Evolutionary conservation across 805 yeast species (phyloP), one percentile per base, ranked within the genome.

Genomic region (Candida tallmaniae): DNA sequence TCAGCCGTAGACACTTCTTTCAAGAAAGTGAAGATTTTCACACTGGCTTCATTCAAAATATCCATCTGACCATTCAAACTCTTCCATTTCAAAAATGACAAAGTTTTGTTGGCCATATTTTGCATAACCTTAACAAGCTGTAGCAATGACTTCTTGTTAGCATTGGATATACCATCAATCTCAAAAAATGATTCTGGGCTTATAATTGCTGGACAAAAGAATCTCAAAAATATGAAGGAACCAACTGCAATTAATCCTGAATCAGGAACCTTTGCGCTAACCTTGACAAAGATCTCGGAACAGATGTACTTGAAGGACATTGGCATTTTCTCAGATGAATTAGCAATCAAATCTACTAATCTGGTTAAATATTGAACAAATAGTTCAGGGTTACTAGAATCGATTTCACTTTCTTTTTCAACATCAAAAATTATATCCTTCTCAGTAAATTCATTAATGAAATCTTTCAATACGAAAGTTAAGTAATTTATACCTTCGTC

Each of bases 121-220:
- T 90, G 97, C 14, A 90, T 61, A 13, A 83, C 80, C 48, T 87
- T 85, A 2, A 95, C 96, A 22, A 89, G 56, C 36, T 84, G 78
- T 40, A 89, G 77, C 32, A 85, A 70, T 0, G 86, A 74, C 43
- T 95, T 70, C 41, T 87, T 74, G 48, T 51, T 70, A 29, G 56
- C 62, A 3, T 57, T 52, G 34, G 51, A 48, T 8, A 47, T 44
- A 5, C 51, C 44, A 3, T 53, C 44, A 19, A 62, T 47, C 28
- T 53, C 59, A 31, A 66, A 60, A 36, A 57, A 69, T 5, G 80
- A 68, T 38, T 85, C 95, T 0, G 97, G 97, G 22, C 87, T 78
- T 10, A 89, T 89, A 46, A 89, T 79, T 0, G 95, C 95, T 9
- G 97, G 97, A 52, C 94, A 88, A 44, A 88, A 74, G 56, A 81